Percentiles rank a stretch among this genome's conserved stretches.
Evolutionary conservation across 148 eudicot genomes (phyloP).

Genomic region (Vaccinium darrowii): DNA sequence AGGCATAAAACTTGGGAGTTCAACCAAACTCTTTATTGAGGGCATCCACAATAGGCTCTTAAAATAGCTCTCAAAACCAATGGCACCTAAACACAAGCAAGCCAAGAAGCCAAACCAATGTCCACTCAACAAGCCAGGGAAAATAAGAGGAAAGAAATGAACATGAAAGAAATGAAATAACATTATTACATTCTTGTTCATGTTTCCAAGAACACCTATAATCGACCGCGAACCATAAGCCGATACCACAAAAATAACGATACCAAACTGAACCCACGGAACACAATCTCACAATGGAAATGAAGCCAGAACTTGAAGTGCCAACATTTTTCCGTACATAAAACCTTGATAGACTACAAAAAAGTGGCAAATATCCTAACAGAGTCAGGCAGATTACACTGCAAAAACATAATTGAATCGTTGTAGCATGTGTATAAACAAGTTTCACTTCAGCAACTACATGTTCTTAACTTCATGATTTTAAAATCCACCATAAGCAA

Average conservation of each 20-base stretch:
- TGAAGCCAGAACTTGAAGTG: not conserved
- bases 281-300: not conserved
- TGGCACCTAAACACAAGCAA: not conserved
- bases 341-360: not conserved
- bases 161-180: not conserved
- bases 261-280: not conserved
- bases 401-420: conserved; percentile 3
- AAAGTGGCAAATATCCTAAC: not conserved
- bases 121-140: not conserved
- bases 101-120: not conserved
- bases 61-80: not conserved
- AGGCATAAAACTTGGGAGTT: too few species aligned
- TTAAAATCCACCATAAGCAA: not conserved
- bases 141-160: not conserved
- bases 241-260: not conserved
- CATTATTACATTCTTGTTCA: not conserved
- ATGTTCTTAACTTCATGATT: not conserved
- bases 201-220: not conserved
- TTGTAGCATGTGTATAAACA: not conserved
- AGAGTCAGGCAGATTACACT: not conserved
- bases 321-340: not conserved
- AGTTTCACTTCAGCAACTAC: not conserved
- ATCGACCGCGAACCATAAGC: not conserved
- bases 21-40: too few species aligned
- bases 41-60: too few species aligned